phyloP scores from a whole-genome alignment of 176 grass and related monocot species.

The Alopecurus myosuroides region DNA sequence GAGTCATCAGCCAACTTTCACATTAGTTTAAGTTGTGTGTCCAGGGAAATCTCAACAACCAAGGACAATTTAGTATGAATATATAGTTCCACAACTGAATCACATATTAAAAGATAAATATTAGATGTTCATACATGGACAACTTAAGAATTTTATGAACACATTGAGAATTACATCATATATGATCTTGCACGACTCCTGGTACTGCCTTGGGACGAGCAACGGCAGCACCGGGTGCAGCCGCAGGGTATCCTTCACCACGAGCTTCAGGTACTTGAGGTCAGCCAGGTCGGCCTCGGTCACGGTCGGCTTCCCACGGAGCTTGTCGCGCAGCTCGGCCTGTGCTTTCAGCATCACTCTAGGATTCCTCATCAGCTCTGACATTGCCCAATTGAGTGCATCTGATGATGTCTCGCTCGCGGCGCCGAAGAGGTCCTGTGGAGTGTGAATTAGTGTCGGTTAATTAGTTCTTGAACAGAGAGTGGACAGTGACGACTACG shows the following conservation, averaged over 20 bases:
- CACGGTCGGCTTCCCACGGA: not conserved
- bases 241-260: slow-evolving; percentile 46
- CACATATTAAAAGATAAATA: too few relatives aligned
- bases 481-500: not conserved
- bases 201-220: slow-evolving; percentile 19
- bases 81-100: too few relatives aligned
- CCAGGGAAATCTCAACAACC: too few relatives aligned
- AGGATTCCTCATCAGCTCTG: slow-evolving; percentile 25
- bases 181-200: slow-evolving; percentile 9
- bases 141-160: too few relatives aligned
- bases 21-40: too few relatives aligned
- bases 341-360: slow-evolving; percentile 24
- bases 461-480: not conserved
- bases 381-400: slow-evolving; percentile 23
- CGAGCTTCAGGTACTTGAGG: slow-evolving; percentile 33
- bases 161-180: too few relatives aligned
- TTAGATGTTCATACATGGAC: too few relatives aligned
- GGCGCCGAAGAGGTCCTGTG: slow-evolving; percentile 29
- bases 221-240: slow-evolving; percentile 32
- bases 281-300: slow-evolving; percentile 16
- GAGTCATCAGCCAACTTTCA: too few relatives aligned
- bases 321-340: not conserved
- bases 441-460: not conserved
- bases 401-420: slow-evolving; percentile 27
- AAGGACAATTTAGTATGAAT: too few relatives aligned